Base-by-base conservation (phyloP, 2,329 filamentous ascomycete genomes). In the Aureobasidium sp. region DNA sequence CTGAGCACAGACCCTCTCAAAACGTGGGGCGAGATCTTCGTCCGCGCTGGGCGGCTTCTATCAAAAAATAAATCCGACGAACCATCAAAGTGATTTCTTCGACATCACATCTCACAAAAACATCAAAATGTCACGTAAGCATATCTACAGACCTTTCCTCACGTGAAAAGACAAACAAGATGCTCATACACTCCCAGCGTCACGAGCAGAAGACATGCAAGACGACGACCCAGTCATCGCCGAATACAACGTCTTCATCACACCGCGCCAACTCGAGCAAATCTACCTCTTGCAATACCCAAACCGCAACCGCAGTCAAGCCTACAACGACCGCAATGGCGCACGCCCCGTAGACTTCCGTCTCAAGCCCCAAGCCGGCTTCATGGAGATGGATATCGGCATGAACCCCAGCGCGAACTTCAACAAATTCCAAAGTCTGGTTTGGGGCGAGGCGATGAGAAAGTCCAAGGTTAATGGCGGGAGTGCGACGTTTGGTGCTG, bases 311-410 rank as follows among this genome's bases (percentile, higher is more conserved):
- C 79, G 84, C 63, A 79, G 83, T 44, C 82, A 87, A 65, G 81
- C 84, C 6, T 88, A 89, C 75, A 83, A 83, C 61, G 80, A 84
- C 25, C 71, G 76, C 14, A 75, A 78, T 58, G 76, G 78, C 17
- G 79, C 82, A 34, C 79, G 81, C 61, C 89, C 93, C 12, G 79
- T 84, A 17, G 85, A 88, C 68, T 79, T 97, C 69, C 90, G 93
- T 67, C 79, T 96, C 73, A 99, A 97, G 78, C 83, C 87, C 15
- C 78, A 82, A 62, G 84, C 89, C 0, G 92, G 92, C 62, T 89
- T 97, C 77, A 81, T 97, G 62, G 94, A 99, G 76, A 81, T 97
- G 58, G 94, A 99, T 73, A 83, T 97, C n/a, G 90, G 91, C 5
- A 80, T 97, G 68, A 85, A 87, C 78, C 86, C 86, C 65, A 79